These are phyloP conservation scores for Aspergillus melleus DNA, from an alignment of 2,329 filamentous ascomycete genomes.

Conservation along the genomic window DNA sequence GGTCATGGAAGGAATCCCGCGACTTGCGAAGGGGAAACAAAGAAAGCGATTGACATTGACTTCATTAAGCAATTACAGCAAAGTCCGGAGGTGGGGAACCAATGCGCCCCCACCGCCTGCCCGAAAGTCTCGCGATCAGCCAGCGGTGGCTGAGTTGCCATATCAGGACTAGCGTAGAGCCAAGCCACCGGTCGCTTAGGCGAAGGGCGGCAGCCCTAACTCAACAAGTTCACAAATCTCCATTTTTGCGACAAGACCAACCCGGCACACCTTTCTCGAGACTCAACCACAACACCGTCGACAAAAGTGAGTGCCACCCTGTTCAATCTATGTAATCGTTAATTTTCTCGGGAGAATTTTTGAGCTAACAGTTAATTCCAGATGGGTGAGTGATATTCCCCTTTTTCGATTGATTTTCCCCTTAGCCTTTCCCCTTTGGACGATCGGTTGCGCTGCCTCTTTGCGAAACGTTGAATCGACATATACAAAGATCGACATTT, in stretches of 20 bases:
- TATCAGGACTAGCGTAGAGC: constrained; percentile 29
- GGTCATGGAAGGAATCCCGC: background rate
- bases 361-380: constrained; percentile 39
- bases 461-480: constrained; percentile 29
- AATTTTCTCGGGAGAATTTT: constrained; percentile 15
- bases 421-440: constrained; percentile 24
- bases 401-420: constrained; percentile 12
- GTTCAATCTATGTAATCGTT: constrained; percentile 11
- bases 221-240: constrained; percentile 44
- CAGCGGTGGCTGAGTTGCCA: constrained; percentile 16
- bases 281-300: constrained; percentile 51
- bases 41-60: background rate
- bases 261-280: constrained; percentile 38
- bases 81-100: background rate
- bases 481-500: background rate
- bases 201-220: constrained; percentile 47
- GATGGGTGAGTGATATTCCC: constrained; percentile 60
- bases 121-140: constrained; percentile 10
- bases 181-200: constrained; percentile 40
- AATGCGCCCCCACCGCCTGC: constrained; percentile 6
- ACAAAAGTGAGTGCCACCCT: constrained; percentile 50
- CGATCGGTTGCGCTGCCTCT: constrained; percentile 30
- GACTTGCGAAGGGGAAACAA: background rate
- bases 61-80: background rate
- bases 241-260: constrained; percentile 38